Evolutionary conservation across 2,329 filamentous ascomycete genomes (phyloP), one percentile per base, ranked within the genome.

Genomic region (Verticillium isaacii): DNA sequence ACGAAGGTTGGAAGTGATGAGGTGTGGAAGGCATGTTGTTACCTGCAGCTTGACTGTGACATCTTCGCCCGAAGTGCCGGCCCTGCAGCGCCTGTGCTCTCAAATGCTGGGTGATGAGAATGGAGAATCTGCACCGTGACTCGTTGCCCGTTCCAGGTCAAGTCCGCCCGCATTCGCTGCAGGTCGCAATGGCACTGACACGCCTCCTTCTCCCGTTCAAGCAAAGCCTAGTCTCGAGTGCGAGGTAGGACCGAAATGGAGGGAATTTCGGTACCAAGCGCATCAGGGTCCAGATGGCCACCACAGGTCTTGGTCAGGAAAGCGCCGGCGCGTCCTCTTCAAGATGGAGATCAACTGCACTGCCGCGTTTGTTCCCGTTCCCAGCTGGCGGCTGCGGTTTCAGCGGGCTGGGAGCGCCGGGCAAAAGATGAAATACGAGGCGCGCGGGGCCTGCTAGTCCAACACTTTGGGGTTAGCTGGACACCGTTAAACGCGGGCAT

Each of bases 401-500:
- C 45, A n/a, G 45, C 45, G 23, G 11, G 19, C 23, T 23, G 11
- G 45, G 45, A n/a, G n/a, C 19, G 45, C 45, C 19, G n/a, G 45
- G n/a, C 8, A 58, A 36, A 56, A 55, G 55, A 50, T 32, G 19
- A 34, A 63, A 64, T 62, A 64, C 62, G 60, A 64, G 64, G 60
- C 56, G 56, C 45, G 56, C 62, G 32, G 58, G 58, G 63, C 61
- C 54, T 58, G 19, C 29, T 52, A 32, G 57, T 56, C 60, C 59
- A 65, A 59, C 57, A 19, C 58, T 39, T 57, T 41, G 57, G 57
- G 34, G 29, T 66, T 67, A 68, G 64, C 62, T 66, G 68, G 52
- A 56, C 57, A 52, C 29, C 34, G 41, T 67, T 74, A 71, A 68
- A 72, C 73, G 71, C 71, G 71, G 68, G 66, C 45, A 55, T 41